These are phyloP conservation scores for Apiosordaria backusii DNA, from an alignment of 495 filamentous ascomycete species.

Conservation along the genomic window DNA sequence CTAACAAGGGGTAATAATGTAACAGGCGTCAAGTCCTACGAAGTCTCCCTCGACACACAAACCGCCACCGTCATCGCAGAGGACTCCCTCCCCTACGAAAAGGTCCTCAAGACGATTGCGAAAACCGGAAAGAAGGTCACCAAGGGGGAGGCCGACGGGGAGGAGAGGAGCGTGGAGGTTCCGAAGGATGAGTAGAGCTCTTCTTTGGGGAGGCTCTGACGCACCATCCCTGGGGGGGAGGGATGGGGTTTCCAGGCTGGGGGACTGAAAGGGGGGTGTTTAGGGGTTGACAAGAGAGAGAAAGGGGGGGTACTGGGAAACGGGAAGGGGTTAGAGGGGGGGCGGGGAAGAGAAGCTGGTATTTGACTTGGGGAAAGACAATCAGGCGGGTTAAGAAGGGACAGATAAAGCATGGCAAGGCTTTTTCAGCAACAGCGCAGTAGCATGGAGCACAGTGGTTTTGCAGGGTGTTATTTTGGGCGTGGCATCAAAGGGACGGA, in stretches of 20 bases:
- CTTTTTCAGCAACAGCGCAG: no score
- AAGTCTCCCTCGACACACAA: slow-evolving; percentile 81
- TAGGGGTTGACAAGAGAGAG: neutral
- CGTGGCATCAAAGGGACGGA: neutral
- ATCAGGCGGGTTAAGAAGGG: no score
- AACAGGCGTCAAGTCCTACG: slow-evolving; percentile 78
- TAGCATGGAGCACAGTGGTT: neutral
- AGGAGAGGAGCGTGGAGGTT: slow-evolving; percentile 45
- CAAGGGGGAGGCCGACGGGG: slow-evolving; percentile 60
- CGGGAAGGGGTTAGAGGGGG: neutral
- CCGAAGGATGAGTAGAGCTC: slow-evolving; percentile 24
- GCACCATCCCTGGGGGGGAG: slow-evolving; percentile 6
- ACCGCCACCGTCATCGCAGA: slow-evolving; percentile 70
- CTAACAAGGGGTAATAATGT: neutral
- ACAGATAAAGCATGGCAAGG: no score
- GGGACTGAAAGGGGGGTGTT: neutral
- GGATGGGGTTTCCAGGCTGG: neutral
- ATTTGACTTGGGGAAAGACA: no score
- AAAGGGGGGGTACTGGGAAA: no score
- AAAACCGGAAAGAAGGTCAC: slow-evolving; percentile 95
- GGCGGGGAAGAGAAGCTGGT: no score
- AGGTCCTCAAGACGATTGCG: slow-evolving; percentile 80
- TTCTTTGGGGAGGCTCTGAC: neutral
- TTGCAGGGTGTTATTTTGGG: neutral
- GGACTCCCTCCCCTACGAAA: slow-evolving; percentile 63